phyloP scores from a whole-genome alignment of 176 grass and related monocot species.

The Poa annua region DNA sequence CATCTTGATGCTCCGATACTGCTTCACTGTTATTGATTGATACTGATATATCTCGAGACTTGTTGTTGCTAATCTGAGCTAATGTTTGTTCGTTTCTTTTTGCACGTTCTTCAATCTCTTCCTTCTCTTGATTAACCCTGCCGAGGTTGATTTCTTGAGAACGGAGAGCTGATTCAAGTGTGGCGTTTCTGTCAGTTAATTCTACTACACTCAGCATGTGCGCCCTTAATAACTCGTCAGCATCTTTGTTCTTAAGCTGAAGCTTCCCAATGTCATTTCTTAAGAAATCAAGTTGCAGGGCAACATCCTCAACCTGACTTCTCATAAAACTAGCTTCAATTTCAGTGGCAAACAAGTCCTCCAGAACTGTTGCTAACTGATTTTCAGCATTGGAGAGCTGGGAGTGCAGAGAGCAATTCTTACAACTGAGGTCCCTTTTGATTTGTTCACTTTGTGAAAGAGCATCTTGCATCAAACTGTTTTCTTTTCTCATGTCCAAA shows the following conservation, averaged over 20 bases:
- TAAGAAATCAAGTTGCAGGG: constrained; percentile 51
- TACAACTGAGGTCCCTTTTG: constrained; percentile 50
- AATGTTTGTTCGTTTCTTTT: constrained; percentile 41
- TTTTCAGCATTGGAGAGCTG: constrained; percentile 60
- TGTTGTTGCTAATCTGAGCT: constrained; percentile 39
- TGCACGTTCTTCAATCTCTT: constrained; percentile 47
- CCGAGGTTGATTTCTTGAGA: constrained; percentile 49
- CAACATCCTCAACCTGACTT: constrained; percentile 57
- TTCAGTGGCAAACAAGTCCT: constrained; percentile 68
- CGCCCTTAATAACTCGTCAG: constrained; percentile 38
- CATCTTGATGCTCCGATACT: constrained; percentile 58
- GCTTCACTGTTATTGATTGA: constrained; percentile 33
- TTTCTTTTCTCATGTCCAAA: constrained; percentile 59
- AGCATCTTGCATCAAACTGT: constrained; percentile 71
- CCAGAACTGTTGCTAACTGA: constrained; percentile 54
- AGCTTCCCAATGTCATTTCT: constrained; percentile 62
- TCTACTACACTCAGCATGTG: constrained; percentile 52
- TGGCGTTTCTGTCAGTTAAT: constrained; percentile 57
- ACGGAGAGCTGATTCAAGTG: constrained; percentile 47
- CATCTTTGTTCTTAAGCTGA: constrained; percentile 48
- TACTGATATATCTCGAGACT: constrained; percentile 48
- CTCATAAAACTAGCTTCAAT: constrained; percentile 73
- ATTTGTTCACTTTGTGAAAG: constrained; percentile 67
- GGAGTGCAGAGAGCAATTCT: constrained; percentile 48
- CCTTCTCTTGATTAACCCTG: constrained; percentile 55